Evolutionary conservation across 139 green algal species (phyloP), one percentile per base, ranked within the genome.

Genomic region (Yamagishiella unicocca): DNA sequence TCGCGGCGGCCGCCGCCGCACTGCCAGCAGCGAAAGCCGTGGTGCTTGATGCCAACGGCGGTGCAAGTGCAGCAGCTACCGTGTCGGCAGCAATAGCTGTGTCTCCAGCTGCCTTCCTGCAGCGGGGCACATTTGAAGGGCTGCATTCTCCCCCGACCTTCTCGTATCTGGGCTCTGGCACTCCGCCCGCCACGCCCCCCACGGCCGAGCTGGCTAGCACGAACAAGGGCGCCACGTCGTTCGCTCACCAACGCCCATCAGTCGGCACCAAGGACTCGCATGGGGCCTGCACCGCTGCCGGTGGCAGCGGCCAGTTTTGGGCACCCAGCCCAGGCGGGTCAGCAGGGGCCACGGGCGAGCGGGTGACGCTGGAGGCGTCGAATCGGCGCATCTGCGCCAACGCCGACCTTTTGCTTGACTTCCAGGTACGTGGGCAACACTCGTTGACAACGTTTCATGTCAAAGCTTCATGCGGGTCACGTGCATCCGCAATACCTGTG

Each of bases 361-460:
- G 80, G 0, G 80, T 86, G 58, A 86, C 43, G 62, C 45, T 86
- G 4, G 80, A 86, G 45, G 33, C 17, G 6, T 37, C 35, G 31
- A 86, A 86, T 42, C 80, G 80, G 17, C 42, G 80, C 24, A 86
- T 86, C 45, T 8, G 64, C 33, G 25, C 80, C 43, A 86, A 77
- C 80, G 62, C 80, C 2, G 80, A 86, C 62, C n/a, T 86, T 38
- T 35, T 86, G 19, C 64, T 86, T 21, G 80, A 86, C 33, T 86
- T 78, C 45, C 43, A 86, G 80, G 80, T 86, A 67, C 31, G 66
- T 33, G 6, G n/a, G n/a, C n/a, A n/a, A n/a, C n/a, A n/a, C n/a
- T n/a, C n/a, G n/a, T n/a, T n/a, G n/a, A n/a, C n/a, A n/a, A n/a
- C n/a, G n/a, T n/a, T n/a, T n/a, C n/a, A n/a, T n/a, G n/a, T n/a